phyloP scores from a whole-genome alignment of 1,139 yeast genomes.

The Yamadazyma dendronema region DNA sequence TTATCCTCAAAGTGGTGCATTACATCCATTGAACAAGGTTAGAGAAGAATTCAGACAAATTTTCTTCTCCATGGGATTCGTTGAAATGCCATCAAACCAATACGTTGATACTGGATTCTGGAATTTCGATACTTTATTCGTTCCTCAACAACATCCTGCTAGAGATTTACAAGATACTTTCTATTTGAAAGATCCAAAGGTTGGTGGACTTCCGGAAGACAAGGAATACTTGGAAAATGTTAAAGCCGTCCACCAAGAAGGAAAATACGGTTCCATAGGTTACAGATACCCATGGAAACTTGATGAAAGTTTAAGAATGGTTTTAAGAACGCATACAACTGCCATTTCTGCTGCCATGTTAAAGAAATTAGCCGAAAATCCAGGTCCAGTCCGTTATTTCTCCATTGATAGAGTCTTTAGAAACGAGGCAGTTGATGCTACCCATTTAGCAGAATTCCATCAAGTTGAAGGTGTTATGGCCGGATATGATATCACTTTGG shows the following conservation, averaged over 20 bases:
- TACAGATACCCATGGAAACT: conserved; percentile 97
- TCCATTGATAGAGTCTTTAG: conserved; percentile 98
- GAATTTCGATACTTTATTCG: conserved; percentile 95
- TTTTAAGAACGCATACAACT: conserved; percentile 95
- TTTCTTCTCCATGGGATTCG: conserved; percentile 96
- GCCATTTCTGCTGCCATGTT: conserved; percentile 89
- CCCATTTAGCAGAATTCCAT: conserved; percentile 99
- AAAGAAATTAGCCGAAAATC: conserved; percentile 82
- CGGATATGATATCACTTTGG: conserved; percentile 90
- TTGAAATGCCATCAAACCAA: conserved; percentile 98
- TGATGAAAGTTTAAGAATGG: conserved; percentile 86
- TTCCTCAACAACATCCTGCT: conserved; percentile 99
- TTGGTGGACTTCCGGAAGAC: conserved; percentile 81
- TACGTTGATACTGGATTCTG: conserved; percentile 98
- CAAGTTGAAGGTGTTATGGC: conserved; percentile 99
- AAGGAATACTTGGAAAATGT: conserved; percentile 73
- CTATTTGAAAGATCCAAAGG: conserved; percentile 87
- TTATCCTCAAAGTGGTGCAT: conserved; percentile 82
- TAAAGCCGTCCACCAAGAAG: conserved; percentile 81
- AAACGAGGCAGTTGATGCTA: conserved; percentile 99
- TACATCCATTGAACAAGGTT: conserved; percentile 94
- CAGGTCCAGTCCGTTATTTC: conserved; percentile 88
- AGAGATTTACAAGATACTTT: conserved; percentile 98
- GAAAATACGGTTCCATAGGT: conserved; percentile 93
- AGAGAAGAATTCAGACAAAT: conserved; percentile 97